Conservation (phyloP, 352 stramenopile species). For the Phytopythium litorale region DNA sequence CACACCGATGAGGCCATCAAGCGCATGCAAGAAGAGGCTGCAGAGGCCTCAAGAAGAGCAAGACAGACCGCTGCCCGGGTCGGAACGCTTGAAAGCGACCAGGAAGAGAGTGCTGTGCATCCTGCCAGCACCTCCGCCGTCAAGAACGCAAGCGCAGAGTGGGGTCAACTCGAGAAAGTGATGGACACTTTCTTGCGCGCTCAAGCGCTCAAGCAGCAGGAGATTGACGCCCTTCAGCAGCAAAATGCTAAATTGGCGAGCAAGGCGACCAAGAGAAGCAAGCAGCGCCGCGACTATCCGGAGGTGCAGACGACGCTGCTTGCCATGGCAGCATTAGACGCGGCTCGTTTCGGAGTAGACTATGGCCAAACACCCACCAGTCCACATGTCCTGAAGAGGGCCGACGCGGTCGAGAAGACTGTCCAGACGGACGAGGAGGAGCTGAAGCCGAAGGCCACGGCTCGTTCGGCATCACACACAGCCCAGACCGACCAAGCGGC, state of each 20-base stretch:
- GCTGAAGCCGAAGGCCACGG: background rate
- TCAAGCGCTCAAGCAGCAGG: conserved; percentile 58
- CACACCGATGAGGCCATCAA: conserved; percentile 57
- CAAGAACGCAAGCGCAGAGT: conserved; percentile 13
- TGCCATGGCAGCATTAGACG: conserved; percentile 60
- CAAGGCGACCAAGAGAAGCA: conserved; percentile 40
- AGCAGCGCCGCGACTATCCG: conserved; percentile 12
- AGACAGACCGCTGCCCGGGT: conserved; percentile 19
- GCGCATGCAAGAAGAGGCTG: conserved; percentile 33
- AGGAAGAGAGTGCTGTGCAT: conserved; percentile 11
- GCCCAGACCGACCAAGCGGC: background rate
- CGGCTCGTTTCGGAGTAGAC: conserved; percentile 61
- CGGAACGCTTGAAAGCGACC: conserved; percentile 49
- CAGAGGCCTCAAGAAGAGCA: conserved; percentile 20
- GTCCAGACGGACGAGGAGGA: conserved; percentile 57
- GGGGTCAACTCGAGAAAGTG: conserved; percentile 49
- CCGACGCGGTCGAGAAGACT: conserved; percentile 38
- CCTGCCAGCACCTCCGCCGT: background rate
- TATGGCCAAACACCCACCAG: background rate
- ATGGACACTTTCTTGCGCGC: conserved; percentile 56
- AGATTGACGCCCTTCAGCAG: conserved; percentile 50
- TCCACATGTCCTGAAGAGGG: background rate
- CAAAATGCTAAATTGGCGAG: conserved; percentile 55
- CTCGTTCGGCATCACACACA: background rate
- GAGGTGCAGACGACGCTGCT: conserved; percentile 27